phyloP scores from a whole-genome alignment of 2,329 filamentous ascomycete species.

The Hymenoscyphus fraxineus region DNA sequence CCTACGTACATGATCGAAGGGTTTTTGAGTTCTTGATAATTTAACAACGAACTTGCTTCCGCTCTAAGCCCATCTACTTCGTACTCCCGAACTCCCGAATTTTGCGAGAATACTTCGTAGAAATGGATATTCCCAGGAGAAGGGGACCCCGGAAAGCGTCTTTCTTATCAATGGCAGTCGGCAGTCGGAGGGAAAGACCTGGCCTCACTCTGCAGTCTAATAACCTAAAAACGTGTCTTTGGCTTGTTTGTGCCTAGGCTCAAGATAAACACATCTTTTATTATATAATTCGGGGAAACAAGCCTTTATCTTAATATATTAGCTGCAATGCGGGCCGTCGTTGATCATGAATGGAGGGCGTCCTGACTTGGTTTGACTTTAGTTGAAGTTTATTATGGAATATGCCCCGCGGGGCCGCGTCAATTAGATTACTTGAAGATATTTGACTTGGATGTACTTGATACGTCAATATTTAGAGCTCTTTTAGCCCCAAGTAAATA shows the following conservation, averaged over 20 bases:
- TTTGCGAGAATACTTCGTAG: neutral
- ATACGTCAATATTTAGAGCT: neutral
- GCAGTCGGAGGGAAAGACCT: too few species aligned
- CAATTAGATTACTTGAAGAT: neutral
- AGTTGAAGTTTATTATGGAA: neutral
- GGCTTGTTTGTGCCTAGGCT: neutral
- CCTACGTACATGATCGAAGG: neutral
- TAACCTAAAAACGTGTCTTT: neutral
- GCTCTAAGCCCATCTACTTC: neutral
- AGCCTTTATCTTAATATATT: slow-evolving; percentile 6
- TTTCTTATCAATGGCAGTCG: slow-evolving; percentile 5
- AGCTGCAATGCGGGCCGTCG: neutral
- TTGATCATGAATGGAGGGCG: slow-evolving; percentile 1
- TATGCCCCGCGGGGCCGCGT: neutral
- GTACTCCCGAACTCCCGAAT: too few species aligned
- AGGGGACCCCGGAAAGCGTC: neutral
- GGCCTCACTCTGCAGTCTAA: too few species aligned
- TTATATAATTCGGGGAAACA: slow-evolving; percentile 5
- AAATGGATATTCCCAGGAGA: neutral
- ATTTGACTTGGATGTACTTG: neutral
- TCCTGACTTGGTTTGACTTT: neutral
- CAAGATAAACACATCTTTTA: slow-evolving; percentile 2
- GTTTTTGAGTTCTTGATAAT: neutral
- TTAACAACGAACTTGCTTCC: neutral
- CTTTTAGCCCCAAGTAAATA: neutral